Evolutionary conservation across 192 early-diverging fungal genomes (phyloP).

Genomic region (Linnemannia schmuckeri): DNA sequence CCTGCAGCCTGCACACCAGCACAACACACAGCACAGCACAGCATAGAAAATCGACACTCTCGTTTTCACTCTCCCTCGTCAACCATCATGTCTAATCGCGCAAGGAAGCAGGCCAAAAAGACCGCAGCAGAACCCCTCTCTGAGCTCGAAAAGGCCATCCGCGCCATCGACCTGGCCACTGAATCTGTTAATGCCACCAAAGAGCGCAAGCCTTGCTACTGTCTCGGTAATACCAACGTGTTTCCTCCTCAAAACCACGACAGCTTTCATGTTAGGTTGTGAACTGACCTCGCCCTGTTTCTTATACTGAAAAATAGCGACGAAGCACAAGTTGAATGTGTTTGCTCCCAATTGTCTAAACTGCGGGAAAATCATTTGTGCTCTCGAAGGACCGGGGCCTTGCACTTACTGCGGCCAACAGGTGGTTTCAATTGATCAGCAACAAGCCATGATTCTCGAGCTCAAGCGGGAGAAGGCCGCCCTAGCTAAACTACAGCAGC

Average conservation of each 20-base stretch:
- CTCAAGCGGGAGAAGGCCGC: constrained; percentile 62
- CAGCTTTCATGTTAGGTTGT: no score
- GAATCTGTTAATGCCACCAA: constrained; percentile 51
- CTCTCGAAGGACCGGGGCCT: constrained; percentile 65
- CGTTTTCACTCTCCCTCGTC: no score
- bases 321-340: constrained; percentile 64
- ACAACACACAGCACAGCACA: no score
- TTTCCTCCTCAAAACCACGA: not conserved
- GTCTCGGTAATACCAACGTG: constrained; percentile 52
- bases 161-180: constrained; percentile 61
- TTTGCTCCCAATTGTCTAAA: constrained; percentile 70
- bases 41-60: not conserved
- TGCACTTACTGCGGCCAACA: constrained; percentile 68
- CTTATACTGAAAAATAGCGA: constrained; percentile 51
- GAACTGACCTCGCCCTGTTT: not conserved
- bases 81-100: constrained; percentile 48
- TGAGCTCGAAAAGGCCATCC: constrained; percentile 62
- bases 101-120: constrained; percentile 60
- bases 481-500: constrained; percentile 48
- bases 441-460: constrained; percentile 62
- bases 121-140: constrained; percentile 55
- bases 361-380: constrained; percentile 74
- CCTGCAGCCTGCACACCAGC: not conserved
- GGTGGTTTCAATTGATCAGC: constrained; percentile 66
- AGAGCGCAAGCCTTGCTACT: constrained; percentile 63